Percentiles rank a stretch among this genome's conserved stretches.
phyloP scores from a whole-genome alignment of 139 green algal species.

The Auxenochlorella pyrenoidosa region DNA sequence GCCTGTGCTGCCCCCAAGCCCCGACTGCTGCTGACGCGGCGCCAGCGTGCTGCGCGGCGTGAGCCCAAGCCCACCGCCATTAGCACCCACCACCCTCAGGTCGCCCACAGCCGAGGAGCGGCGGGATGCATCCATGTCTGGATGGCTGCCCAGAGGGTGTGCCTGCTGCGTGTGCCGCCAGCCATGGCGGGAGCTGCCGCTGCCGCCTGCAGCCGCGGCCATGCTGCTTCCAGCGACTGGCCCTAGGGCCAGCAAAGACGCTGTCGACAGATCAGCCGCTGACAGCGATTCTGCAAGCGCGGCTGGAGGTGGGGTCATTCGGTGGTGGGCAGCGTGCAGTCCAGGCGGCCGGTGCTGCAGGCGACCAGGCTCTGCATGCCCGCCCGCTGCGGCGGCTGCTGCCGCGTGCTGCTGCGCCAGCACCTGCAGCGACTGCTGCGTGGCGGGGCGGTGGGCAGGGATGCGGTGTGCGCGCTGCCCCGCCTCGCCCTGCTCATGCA shows the following conservation, averaged over 20 bases:
- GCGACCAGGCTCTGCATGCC: not conserved
- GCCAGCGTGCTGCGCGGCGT: constrained; percentile 1
- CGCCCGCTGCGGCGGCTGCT: not conserved
- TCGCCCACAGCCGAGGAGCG: not conserved
- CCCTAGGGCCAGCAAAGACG: not conserved
- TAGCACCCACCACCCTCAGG: not conserved
- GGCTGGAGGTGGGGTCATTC: not conserved
- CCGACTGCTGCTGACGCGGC: constrained; percentile 14
- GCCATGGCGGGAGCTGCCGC: not conserved
- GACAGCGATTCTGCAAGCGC: not conserved
- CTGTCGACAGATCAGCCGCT: not conserved
- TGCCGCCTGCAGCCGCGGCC: not conserved
- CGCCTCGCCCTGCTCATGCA: constrained; percentile 5
- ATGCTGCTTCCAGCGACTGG: not conserved
- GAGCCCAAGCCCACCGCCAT: not conserved
- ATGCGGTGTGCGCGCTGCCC: not conserved
- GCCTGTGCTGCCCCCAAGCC: not conserved
- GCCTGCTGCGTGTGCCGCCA: not conserved
- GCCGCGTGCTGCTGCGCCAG: not conserved
- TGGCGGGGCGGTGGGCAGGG: constrained; percentile 1
- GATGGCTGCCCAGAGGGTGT: not conserved
- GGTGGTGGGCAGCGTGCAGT: not conserved
- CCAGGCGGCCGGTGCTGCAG: not conserved
- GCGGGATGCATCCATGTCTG: not conserved
- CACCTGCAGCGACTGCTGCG: not conserved